Evolutionary conservation across 352 stramenopile species (phyloP).

Genomic region (Pythium angustatum): DNA sequence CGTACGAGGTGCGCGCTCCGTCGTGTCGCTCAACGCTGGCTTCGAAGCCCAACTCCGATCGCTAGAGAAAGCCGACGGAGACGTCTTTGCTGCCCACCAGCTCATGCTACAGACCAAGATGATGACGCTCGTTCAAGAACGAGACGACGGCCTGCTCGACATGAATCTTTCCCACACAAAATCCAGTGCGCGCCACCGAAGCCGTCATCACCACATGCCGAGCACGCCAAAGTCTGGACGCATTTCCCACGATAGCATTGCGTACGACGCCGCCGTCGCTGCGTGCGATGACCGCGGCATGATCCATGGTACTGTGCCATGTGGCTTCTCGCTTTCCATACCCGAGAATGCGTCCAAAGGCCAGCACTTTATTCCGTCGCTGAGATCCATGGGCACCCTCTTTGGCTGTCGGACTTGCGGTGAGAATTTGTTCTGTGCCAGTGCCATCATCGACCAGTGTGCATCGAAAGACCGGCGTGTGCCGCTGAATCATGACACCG

Average conservation of each 20-base stretch:
- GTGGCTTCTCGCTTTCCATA: slow-evolving; percentile 56
- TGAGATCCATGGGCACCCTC: slow-evolving; percentile 72
- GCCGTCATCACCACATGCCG: slow-evolving; percentile 39
- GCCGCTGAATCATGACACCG: not conserved
- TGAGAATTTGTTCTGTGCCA: slow-evolving; percentile 64
- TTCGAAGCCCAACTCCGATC: slow-evolving; percentile 86
- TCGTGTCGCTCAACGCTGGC: slow-evolving; percentile 74
- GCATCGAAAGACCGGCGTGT: not conserved
- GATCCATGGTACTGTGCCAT: slow-evolving; percentile 52
- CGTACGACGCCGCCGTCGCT: slow-evolving; percentile 7
- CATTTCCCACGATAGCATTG: slow-evolving; percentile 22
- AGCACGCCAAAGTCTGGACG: slow-evolving; percentile 3
- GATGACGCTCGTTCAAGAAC: slow-evolving; percentile 36
- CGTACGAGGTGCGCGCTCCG: slow-evolving; percentile 57
- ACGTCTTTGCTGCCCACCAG: slow-evolving; percentile 82
- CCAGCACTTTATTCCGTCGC: slow-evolving; percentile 59
- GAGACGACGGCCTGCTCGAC: slow-evolving; percentile 35
- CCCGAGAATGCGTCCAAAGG: slow-evolving; percentile 19
- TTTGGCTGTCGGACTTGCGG: slow-evolving; percentile 65
- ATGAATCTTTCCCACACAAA: slow-evolving; percentile 27
- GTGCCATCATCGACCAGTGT: slow-evolving; percentile 42
- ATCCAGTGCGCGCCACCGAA: slow-evolving; percentile 18
- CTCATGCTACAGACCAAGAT: slow-evolving; percentile 57
- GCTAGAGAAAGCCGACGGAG: slow-evolving; percentile 59
- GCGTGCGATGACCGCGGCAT: slow-evolving; percentile 61